Evolutionary conservation across 2,329 filamentous ascomycete species (phyloP), one percentile per base, ranked within the genome.

Genomic region (Verticillium alfalfae): DNA sequence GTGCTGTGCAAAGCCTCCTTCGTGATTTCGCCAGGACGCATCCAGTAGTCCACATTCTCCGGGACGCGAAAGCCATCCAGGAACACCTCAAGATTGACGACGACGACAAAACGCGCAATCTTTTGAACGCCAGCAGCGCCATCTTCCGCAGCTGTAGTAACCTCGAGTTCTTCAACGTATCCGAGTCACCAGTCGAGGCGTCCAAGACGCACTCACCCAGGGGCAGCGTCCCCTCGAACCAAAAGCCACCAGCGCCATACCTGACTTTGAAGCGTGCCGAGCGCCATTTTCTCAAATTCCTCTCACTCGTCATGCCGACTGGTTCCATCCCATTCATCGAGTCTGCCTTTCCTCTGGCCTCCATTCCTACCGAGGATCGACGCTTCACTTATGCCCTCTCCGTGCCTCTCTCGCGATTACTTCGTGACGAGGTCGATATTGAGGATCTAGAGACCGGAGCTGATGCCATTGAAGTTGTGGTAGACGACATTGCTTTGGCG

Each of bases 91-190:
- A 78, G 52, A 77, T 83, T n/a, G 79, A 79, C 67, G 81, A 87
- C 58, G 75, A 81, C 34, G 76, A 79, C 41, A 86, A 84, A 66
- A 79, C 88, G 1, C 76, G 80, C 54, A 84, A 84, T 56, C 78
- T 91, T 7, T 73, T 91, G 34, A 79, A 81, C 18, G 80, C 82
- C 15, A 85, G 82, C 65, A 81, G 79, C 26, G 76, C 80, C 2
- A 81, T 89, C 16, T 86, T 90, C 66, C 80, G 88, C 57, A 80
- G 80, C 1, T 91, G 87, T 69, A 88, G 88, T 12, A 92, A 91
- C 66, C 84, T 89, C 64, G 90, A 93, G 69, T 93, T 92, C 71
- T 92, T 87, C 77, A 92, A 92, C 67, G 77, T 90, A 16, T 88
- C 88, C 2, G 88, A 91, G 69, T 78, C 75, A 18, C 70, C 70